phyloP scores from a whole-genome alignment of 2,329 filamentous ascomycete genomes.

The Microascus cirrosus region DNA sequence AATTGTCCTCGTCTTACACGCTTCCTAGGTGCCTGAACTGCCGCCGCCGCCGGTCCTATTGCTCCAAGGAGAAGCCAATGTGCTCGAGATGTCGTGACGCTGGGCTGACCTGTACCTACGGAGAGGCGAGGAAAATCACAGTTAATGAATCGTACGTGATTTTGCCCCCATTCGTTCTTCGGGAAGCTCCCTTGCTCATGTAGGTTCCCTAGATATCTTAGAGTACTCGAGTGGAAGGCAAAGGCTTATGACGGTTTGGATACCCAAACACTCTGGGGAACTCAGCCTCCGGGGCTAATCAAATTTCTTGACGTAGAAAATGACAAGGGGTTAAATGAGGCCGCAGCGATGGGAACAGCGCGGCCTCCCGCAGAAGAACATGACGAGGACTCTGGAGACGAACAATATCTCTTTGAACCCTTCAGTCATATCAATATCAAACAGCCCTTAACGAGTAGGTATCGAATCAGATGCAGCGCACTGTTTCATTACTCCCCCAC shows the following conservation, averaged over 20 bases:
- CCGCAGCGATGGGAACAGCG: too few relatives aligned
- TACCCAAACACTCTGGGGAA: not conserved
- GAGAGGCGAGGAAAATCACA: slow-evolving; percentile 20
- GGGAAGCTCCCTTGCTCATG: not conserved
- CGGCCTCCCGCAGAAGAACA: too few relatives aligned
- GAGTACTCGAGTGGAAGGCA: slow-evolving; percentile 20
- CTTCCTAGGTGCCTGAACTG: slow-evolving; percentile 19
- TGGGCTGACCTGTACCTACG: slow-evolving; percentile 19
- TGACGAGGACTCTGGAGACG: slow-evolving; percentile 18
- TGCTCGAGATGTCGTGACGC: slow-evolving; percentile 21
- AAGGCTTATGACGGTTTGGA: slow-evolving; percentile 16
- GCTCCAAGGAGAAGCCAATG: slow-evolving; percentile 23
- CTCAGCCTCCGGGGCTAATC: not conserved
- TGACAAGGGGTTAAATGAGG: slow-evolving; percentile 8
- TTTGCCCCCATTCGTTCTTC: not conserved
- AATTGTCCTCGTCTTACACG: too few relatives aligned
- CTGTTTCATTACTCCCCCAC: not conserved
- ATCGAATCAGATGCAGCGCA: not conserved
- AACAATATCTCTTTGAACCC: slow-evolving; percentile 19
- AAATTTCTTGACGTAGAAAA: slow-evolving; percentile 7
- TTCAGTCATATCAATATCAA: slow-evolving; percentile 22
- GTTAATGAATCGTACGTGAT: slow-evolving; percentile 19
- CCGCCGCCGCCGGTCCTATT: slow-evolving; percentile 21
- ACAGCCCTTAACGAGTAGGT: slow-evolving; percentile 16
- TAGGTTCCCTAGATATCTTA: slow-evolving; percentile 15